Evolutionary conservation across 2,329 filamentous ascomycete species (phyloP).

Genomic region (Exophiala phaeomuriformis): DNA sequence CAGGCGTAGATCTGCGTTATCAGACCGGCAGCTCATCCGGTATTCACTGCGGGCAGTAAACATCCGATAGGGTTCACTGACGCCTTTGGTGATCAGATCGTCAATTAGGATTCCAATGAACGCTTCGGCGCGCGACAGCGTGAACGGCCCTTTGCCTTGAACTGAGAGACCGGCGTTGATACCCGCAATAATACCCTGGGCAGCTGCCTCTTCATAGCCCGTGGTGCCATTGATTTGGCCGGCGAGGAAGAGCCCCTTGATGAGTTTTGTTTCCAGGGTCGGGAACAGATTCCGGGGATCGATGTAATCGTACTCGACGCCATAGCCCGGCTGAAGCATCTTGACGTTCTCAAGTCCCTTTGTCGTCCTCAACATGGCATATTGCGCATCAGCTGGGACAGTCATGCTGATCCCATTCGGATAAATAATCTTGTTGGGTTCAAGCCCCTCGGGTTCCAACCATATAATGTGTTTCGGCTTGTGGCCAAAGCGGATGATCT

Average conservation of each 20-base stretch:
- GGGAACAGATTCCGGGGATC: constrained; percentile 80
- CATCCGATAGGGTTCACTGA: constrained; percentile 96
- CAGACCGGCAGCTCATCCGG: constrained; percentile 81
- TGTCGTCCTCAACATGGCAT: constrained; percentile 76
- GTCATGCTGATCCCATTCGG: constrained; percentile 98
- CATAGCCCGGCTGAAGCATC: constrained; percentile 94
- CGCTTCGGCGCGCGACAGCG: constrained; percentile 72
- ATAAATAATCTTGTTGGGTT: constrained; percentile 75
- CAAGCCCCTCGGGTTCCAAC: constrained; percentile 93
- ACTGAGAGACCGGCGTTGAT: constrained; percentile 87
- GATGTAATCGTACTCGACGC: constrained; percentile 97
- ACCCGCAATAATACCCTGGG: constrained; percentile 84
- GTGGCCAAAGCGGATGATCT: constrained; percentile 78
- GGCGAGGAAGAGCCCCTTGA: constrained; percentile 79
- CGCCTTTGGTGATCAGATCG: constrained; percentile 91
- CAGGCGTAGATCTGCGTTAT: constrained; percentile 86
- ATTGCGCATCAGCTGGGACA: constrained; percentile 79
- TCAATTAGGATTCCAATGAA: constrained; percentile 99
- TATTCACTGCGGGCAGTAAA: constrained; percentile 96
- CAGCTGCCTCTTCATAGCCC: constrained; percentile 94
- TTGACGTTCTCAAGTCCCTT: constrained; percentile 77
- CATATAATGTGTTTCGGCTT: constrained; percentile 82
- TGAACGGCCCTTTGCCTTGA: constrained; percentile 56
- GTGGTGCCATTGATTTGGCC: constrained; percentile 98
- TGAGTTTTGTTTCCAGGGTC: constrained; percentile 91